Conservation (phyloP, 805 yeast genomes). For the Alloascoidea africana region DNA sequence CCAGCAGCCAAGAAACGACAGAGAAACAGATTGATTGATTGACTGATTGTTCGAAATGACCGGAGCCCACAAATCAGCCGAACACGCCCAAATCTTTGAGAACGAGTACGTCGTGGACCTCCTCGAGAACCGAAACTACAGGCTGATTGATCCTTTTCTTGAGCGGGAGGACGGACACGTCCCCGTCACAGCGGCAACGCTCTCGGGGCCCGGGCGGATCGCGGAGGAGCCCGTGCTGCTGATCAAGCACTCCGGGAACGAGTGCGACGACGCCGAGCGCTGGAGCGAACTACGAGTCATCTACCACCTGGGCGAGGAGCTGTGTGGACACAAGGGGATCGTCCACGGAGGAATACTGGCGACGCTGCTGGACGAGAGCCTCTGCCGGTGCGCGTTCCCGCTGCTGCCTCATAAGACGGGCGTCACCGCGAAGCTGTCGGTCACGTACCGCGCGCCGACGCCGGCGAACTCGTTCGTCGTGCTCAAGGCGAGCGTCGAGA, state of each 20-base stretch:
- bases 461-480: conserved; percentile 50
- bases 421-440: conserved; percentile 66
- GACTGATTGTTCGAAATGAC: too few species aligned
- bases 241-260: conserved; percentile 4
- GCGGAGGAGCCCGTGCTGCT: conserved; percentile 10
- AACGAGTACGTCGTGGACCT: too few species aligned
- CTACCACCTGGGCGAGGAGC: conserved; percentile 51
- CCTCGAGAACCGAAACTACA: too few species aligned
- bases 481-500: conserved; percentile 48
- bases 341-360: conserved; percentile 83
- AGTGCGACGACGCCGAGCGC: conserved; percentile 7
- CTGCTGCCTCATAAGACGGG: conserved; percentile 69
- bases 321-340: conserved; percentile 55
- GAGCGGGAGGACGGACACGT: not conserved
- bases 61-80: too few species aligned
- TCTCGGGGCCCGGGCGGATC: conserved; percentile 10
- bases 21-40: too few species aligned
- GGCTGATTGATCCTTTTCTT: not conserved
- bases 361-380: conserved; percentile 71
- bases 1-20: too few species aligned
- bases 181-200: conserved; percentile 12
- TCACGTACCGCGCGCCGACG: conserved; percentile 45
- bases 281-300: conserved; percentile 37
- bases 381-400: conserved; percentile 79
- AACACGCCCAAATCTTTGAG: too few species aligned